phyloP scores from a whole-genome alignment of 23 red algal genomes.

The Gracilaria domingensis region DNA sequence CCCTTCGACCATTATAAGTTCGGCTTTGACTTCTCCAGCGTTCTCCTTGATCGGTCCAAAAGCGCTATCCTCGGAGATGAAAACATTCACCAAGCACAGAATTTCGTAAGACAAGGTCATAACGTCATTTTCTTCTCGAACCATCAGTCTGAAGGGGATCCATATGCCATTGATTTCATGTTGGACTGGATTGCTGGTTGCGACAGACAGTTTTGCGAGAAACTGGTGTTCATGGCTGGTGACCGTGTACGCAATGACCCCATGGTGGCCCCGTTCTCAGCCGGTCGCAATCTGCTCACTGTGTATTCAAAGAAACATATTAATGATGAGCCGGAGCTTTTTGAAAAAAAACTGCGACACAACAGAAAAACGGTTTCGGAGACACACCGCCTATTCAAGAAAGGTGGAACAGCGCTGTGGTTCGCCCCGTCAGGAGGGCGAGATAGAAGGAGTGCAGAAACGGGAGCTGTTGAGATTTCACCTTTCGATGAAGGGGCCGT shows the following conservation, averaged over 20 bases:
- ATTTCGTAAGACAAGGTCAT: slow-evolving; percentile 76
- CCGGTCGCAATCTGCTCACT: slow-evolving; percentile 92
- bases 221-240: slow-evolving; percentile 97
- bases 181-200: slow-evolving; percentile 72
- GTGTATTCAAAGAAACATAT: slow-evolving; percentile 99
- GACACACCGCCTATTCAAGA: slow-evolving; percentile 70
- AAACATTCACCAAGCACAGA: slow-evolving; percentile 45
- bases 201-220: slow-evolving; percentile 57
- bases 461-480: slow-evolving; percentile 74
- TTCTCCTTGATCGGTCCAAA: slow-evolving; percentile 64
- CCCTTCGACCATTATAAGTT: slow-evolving; percentile 96
- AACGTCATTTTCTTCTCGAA: slow-evolving; percentile 97
- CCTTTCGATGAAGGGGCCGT: slow-evolving; percentile 90
- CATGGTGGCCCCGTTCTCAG: slow-evolving; percentile 88
- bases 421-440: slow-evolving; percentile 96
- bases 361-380: slow-evolving; percentile 82
- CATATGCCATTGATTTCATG: slow-evolving; percentile 91
- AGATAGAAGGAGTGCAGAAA: slow-evolving; percentile 72
- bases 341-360: slow-evolving; percentile 84
- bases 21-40: slow-evolving; percentile 83
- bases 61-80: slow-evolving; percentile 60
- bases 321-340: slow-evolving; percentile 86
- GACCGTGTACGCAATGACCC: slow-evolving; percentile 97
- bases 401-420: slow-evolving; percentile 91
- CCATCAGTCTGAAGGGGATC: slow-evolving; percentile 98